Evolutionary conservation across 352 stramenopile species (phyloP), one percentile per base, ranked within the genome.

Genomic region (Lagenidium giganteum): DNA sequence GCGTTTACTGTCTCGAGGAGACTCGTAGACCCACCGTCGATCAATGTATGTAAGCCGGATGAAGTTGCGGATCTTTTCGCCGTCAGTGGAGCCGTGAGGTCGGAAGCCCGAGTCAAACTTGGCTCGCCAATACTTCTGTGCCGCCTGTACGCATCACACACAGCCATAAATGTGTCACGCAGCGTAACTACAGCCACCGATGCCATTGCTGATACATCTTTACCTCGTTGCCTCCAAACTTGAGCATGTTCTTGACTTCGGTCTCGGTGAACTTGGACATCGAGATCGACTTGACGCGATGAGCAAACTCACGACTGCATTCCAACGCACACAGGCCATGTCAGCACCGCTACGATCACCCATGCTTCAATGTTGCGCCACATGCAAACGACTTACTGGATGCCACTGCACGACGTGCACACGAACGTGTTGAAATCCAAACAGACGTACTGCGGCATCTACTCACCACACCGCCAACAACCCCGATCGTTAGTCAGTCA

Each of bases 401-500:
- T 95, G 43, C 89, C 89, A 39, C 86, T 96, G 60, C 89, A 97
- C 1, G 85, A 69, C 18, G 89, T 97, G 69, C 89, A 97, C n/a
- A 96, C 84, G 42, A 96, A 97, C 24, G 87, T 97, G 54, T 95
- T 95, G 65, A 96, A 96, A 52, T 96, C 87, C 46, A 94, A 58
- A 34, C 87, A 93, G 29, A 97, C 67, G 51, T 96, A 97, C 47
- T 97, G 87, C 17, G 88, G 88, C 68, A 92, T 92, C 83, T 95
- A 48, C 37, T 22, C 23, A 38, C 8, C 7, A 27, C 26, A 50
- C 16, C 8, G 40, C 17, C 16, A 16, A 35, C 18, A 41, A n/a
- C 36, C 3, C 28, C 36, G 38, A n/a, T n/a, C n/a, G n/a, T n/a
- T n/a, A n/a, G n/a, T n/a, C n/a, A n/a, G n/a, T n/a, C n/a, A n/a